phyloP scores from a whole-genome alignment of 441 rosid genomes.

The Capsella rubella region DNA sequence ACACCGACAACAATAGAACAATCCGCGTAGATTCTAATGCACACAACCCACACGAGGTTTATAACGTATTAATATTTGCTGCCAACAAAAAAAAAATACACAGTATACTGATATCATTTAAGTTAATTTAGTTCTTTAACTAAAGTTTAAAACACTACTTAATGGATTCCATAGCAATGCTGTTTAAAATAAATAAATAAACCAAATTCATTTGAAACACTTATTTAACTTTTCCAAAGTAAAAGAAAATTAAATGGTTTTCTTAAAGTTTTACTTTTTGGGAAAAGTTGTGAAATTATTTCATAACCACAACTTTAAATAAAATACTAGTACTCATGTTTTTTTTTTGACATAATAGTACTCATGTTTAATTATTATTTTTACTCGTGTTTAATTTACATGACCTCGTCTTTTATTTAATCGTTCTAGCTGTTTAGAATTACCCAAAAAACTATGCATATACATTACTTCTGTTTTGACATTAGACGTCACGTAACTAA shows the following conservation, averaged over 20 bases:
- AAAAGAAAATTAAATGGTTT: no score
- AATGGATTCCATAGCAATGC: neutral
- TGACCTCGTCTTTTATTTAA: neutral
- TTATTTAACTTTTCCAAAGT: no score
- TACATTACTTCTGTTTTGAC: neutral
- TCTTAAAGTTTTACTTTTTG: no score
- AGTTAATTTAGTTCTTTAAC: neutral
- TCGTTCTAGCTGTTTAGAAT: neutral
- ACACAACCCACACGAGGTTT: neutral
- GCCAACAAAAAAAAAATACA: no score
- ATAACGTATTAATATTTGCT: no score
- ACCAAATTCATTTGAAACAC: no score
- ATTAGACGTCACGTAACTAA: neutral
- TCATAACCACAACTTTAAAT: neutral
- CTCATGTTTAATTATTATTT: neutral
- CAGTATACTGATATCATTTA: neutral
- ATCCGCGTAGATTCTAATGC: neutral
- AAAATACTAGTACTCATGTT: neutral
- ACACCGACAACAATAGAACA: constrained; percentile 32
- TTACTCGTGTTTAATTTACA: neutral
- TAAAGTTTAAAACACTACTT: neutral
- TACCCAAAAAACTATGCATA: neutral
- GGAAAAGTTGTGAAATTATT: no score
- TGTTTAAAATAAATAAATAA: no score
- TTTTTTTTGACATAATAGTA: no score